Evolutionary conservation across 164 flowering plant genomes (phyloP), one percentile per base, ranked within the genome.

Genomic region (Litsea cubeba): DNA sequence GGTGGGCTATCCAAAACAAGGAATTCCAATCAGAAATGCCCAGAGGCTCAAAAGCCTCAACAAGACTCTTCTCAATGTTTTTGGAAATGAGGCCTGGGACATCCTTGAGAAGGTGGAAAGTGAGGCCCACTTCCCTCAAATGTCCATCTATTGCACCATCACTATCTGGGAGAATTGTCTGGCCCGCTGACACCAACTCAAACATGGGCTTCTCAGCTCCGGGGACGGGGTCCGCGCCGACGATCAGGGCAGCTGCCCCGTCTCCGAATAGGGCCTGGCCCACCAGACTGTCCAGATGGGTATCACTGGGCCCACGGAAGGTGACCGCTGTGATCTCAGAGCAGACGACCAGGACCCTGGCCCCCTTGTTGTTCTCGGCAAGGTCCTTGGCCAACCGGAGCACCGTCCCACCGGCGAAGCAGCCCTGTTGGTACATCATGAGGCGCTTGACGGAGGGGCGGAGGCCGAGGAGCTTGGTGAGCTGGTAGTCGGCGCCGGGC

Each of bases 341-440:
- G 76, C 89, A 86, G 6, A 86, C 89, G 5, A 83, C 84, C 0
- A 86, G 83, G 40, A 84, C 87, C 1, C 89, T 81, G 0, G 89
- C 86, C 1, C 86, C 85, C 57, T 67, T 79, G 86, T 86, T 86
- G 83, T 86, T 86, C 81, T 86, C 87, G 6, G 87, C 88, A 11
- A 86, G 66, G 82, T 83, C 88, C 66, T 86, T 86, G 71, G 85
- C 87, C 0, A 86, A 67, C 7, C 88, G 84, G 58, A 86, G 82
- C 26, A 83, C 87, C 18, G 87, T 84, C 75, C 83, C 87, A 1
- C 85, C 84, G 30, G 83, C 87, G 69, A 79, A 82, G 74, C 88
- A 86, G 20, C 88, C 87, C 28, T 82, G 85, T 40, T 86, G 87
- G 81, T 81, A 84, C 83, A 86, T 80, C 88, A 86, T 84, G 80